phyloP scores from a whole-genome alignment of 768 basidiomycete genomes.

The Solioccasus polychromus region DNA sequence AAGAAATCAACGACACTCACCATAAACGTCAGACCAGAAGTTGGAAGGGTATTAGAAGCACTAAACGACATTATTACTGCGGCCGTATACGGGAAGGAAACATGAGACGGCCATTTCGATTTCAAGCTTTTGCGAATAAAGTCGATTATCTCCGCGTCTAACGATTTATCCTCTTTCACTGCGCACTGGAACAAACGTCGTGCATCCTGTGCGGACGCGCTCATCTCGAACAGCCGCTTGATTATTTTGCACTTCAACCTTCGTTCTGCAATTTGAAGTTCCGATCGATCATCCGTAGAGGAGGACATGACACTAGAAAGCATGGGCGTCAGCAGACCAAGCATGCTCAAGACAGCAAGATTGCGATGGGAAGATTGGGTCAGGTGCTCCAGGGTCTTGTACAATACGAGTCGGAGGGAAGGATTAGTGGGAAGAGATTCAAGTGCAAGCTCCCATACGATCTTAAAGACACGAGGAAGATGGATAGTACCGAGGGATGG shows the following conservation, averaged over 20 bases:
- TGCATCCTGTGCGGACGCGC: constrained; percentile 63
- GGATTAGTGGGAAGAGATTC: constrained; percentile 34
- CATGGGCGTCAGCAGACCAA: constrained; percentile 50
- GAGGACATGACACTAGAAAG: constrained; percentile 36
- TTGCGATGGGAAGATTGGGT: constrained; percentile 64
- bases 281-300: constrained; percentile 16
- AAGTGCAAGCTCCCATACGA: constrained; percentile 52
- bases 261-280: constrained; percentile 38
- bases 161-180: constrained; percentile 44
- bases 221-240: constrained; percentile 71
- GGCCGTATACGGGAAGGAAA: constrained; percentile 61
- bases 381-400: constrained; percentile 63
- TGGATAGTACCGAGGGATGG: constrained; percentile 47
- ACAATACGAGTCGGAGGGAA: constrained; percentile 49
- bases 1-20: constrained; percentile 30
- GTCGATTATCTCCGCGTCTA: constrained; percentile 68
- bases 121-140: constrained; percentile 69
- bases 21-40: constrained; percentile 71
- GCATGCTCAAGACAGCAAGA: constrained; percentile 59
- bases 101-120: constrained; percentile 76
- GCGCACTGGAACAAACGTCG: constrained; percentile 59
- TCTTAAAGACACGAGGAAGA: constrained; percentile 57
- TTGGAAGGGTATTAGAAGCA: constrained; percentile 52
- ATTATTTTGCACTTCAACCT: constrained; percentile 60
- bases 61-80: constrained; percentile 48